Percentiles rank a stretch among this genome's conserved stretches.
phyloP scores from a whole-genome alignment of 164 flowering plant genomes.

The Tetracentron sinense region DNA sequence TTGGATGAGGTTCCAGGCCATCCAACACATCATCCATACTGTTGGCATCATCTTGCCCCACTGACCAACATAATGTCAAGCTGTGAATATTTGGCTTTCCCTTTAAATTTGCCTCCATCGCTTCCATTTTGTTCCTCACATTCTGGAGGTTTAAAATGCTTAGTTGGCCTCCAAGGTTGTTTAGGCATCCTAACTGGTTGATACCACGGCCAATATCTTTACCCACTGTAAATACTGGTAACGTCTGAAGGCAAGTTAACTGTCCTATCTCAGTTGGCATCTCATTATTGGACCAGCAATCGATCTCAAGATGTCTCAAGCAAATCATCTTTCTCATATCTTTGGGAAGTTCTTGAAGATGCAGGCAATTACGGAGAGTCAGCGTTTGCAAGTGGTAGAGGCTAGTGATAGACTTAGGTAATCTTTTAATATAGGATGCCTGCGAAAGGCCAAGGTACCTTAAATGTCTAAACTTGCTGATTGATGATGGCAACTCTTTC shows the following conservation, averaged over 20 bases:
- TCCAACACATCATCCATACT: conserved; percentile 8
- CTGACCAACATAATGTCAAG: neutral
- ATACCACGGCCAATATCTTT: neutral
- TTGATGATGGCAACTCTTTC: too few species aligned
- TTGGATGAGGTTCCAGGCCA: conserved; percentile 3
- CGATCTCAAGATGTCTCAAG: conserved; percentile 9
- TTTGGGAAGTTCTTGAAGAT: conserved; percentile 11
- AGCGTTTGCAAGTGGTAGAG: too few species aligned
- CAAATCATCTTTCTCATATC: conserved; percentile 8
- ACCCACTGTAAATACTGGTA: conserved; percentile 10
- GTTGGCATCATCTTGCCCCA: neutral
- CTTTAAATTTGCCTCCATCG: conserved; percentile 1
- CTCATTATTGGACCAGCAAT: too few species aligned
- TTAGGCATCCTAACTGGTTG: conserved; percentile 1
- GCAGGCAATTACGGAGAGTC: neutral
- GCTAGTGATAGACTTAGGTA: too few species aligned
- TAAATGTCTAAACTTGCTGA: too few species aligned
- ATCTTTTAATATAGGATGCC: too few species aligned
- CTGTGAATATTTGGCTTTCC: neutral
- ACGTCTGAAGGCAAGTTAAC: conserved; percentile 16
- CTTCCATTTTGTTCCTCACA: conserved; percentile 8
- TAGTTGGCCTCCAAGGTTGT: conserved; percentile 1
- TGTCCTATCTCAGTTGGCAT: neutral
- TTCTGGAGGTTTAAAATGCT: neutral
- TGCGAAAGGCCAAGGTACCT: too few species aligned